Evolutionary conservation across 768 basidiomycete genomes (phyloP).

Genomic region (Grammothele lineata): DNA sequence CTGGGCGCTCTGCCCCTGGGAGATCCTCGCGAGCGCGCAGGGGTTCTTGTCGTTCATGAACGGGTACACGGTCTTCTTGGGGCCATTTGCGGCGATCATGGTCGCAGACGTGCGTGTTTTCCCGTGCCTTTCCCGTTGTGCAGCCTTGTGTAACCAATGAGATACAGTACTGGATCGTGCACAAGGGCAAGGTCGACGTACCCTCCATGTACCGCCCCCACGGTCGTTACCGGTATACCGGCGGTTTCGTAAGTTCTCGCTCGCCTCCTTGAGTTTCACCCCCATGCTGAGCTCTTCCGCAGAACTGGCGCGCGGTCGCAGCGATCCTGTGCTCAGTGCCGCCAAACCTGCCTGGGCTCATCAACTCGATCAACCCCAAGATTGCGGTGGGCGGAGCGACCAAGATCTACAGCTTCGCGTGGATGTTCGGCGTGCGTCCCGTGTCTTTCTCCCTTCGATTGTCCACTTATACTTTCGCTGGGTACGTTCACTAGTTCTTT

Average conservation of each 20-base stretch:
- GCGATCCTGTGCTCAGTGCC: constrained; percentile 65
- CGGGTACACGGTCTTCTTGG: constrained; percentile 83
- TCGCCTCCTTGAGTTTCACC: not conserved
- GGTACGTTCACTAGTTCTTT: constrained; percentile 30
- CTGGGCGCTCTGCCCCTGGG: constrained; percentile 86
- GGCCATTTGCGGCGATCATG: constrained; percentile 79
- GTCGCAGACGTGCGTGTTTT: constrained; percentile 44
- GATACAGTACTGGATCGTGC: constrained; percentile 77
- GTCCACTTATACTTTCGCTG: constrained; percentile 5
- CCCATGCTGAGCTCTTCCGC: not conserved
- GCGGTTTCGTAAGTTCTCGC: constrained; percentile 58
- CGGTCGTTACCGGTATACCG: constrained; percentile 74
- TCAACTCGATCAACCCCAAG: constrained; percentile 63
- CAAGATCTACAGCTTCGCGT: constrained; percentile 66
- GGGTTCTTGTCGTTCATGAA: constrained; percentile 76
- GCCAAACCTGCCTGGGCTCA: constrained; percentile 73
- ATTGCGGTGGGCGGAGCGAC: constrained; percentile 56
- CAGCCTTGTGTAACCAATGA: not conserved
- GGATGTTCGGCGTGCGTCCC: constrained; percentile 65
- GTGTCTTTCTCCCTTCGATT: not conserved
- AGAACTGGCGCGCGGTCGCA: constrained; percentile 82
- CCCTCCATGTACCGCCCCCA: constrained; percentile 80
- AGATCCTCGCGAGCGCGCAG: constrained; percentile 64
- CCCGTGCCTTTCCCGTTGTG: not conserved
- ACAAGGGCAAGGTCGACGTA: constrained; percentile 68